These are phyloP conservation scores for Fusarium anguioides DNA, from an alignment of 2,329 filamentous ascomycete species.

Conservation along the genomic window DNA sequence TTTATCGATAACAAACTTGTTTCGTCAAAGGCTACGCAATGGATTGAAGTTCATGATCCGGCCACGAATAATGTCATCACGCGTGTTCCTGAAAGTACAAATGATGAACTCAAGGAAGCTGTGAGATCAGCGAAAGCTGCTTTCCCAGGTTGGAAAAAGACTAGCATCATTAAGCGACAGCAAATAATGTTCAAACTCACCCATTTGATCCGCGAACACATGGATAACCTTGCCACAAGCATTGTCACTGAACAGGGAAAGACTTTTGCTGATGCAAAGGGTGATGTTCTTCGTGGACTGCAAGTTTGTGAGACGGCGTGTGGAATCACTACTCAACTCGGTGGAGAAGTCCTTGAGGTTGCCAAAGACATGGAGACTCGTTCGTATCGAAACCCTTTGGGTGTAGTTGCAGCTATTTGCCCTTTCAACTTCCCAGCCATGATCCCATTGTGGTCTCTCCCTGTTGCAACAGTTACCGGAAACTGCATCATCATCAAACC, in stretches of 20 bases:
- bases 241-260: constrained; percentile 85
- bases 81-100: constrained; percentile 79
- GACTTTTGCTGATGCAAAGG: constrained; percentile 79
- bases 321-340: constrained; percentile 77
- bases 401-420: constrained; percentile 81
- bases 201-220: constrained; percentile 77
- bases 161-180: constrained; percentile 74
- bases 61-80: constrained; percentile 84
- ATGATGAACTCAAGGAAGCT: constrained; percentile 74
- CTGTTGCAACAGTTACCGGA: constrained; percentile 79
- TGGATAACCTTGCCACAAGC: constrained; percentile 79
- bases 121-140: constrained; percentile 77
- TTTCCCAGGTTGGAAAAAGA: constrained; percentile 74
- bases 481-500: constrained; percentile 84
- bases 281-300: constrained; percentile 78
- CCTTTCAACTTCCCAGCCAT: constrained; percentile 88
- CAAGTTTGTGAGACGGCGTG: constrained; percentile 83
- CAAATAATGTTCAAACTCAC: constrained; percentile 84
- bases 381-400: constrained; percentile 77
- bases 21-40: constrained; percentile 69
- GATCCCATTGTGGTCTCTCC: constrained; percentile 86
- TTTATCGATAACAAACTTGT: constrained; percentile 80
- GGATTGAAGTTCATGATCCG: constrained; percentile 79
- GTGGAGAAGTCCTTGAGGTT: constrained; percentile 80
- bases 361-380: constrained; percentile 89